Conservation (phyloP, 1,139 yeast species). For the Candida tetrigidarum region DNA sequence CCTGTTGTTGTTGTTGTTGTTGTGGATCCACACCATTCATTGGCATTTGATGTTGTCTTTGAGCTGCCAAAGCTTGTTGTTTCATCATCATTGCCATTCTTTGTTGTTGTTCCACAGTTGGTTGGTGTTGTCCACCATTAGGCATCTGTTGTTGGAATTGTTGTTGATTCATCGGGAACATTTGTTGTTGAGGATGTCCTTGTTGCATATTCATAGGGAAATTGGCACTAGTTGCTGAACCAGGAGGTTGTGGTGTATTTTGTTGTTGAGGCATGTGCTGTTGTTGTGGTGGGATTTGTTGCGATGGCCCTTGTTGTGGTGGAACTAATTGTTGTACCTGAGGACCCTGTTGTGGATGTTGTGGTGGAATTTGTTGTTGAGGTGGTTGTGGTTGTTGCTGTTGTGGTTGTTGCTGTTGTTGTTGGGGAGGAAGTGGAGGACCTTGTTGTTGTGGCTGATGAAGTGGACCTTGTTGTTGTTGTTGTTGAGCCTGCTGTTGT, state of each 20-base stretch:
- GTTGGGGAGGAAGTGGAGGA: constrained; percentile 12
- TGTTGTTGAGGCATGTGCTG: constrained; percentile 7
- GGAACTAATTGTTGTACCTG: constrained; percentile 4
- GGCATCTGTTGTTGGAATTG: constrained; percentile 19
- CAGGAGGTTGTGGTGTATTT: constrained; percentile 14
- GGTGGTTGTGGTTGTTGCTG: constrained; percentile 24
- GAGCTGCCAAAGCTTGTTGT: constrained; percentile 14
- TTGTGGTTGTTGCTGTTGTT: constrained; percentile 24
- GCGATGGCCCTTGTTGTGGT: constrained; percentile 18
- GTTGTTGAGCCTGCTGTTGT: constrained; percentile 5
- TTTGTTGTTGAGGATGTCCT: constrained; percentile 30
- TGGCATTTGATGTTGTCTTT: constrained; percentile 16
- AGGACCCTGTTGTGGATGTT: constrained; percentile 13
- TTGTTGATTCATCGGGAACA: constrained; percentile 20
- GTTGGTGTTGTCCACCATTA: constrained; percentile 18
- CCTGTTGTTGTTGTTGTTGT: too few relatives aligned
- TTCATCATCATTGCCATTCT: constrained; percentile 20
- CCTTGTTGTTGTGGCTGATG: constrained; percentile 17
- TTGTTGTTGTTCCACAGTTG: constrained; percentile 13
- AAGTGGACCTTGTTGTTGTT: constrained; percentile 19
- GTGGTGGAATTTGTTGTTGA: constrained; percentile 12
- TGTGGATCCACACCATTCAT: constrained; percentile 22
- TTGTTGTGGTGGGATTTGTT: constrained; percentile 18
- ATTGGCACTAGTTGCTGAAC: constrained; percentile 27
- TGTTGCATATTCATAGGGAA: constrained; percentile 25